These are phyloP conservation scores for Colletotrichum magnum DNA, from an alignment of 2,329 filamentous ascomycete species.

Conservation along the genomic window DNA sequence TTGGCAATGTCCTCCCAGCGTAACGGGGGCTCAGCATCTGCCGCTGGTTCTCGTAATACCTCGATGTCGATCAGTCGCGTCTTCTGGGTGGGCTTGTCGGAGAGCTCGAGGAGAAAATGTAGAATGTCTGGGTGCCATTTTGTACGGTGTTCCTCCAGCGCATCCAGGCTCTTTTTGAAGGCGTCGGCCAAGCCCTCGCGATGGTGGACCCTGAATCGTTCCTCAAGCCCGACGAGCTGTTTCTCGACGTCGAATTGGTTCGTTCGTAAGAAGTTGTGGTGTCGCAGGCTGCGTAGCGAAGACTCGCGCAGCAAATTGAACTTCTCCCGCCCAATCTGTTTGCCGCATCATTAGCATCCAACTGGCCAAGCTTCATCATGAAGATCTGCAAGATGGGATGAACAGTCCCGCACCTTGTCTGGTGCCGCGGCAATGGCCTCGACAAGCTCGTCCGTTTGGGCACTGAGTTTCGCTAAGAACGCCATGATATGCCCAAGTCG, in stretches of 20 bases:
- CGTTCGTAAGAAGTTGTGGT: slow-evolving; percentile 73
- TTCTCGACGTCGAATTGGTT: slow-evolving; percentile 82
- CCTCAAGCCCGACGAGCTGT: slow-evolving; percentile 80
- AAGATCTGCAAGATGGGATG: slow-evolving; percentile 25
- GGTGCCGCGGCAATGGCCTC: slow-evolving; percentile 71
- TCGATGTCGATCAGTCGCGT: slow-evolving; percentile 76
- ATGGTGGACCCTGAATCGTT: slow-evolving; percentile 86
- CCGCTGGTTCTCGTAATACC: slow-evolving; percentile 60
- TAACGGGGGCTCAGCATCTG: slow-evolving; percentile 63
- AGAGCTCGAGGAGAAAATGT: slow-evolving; percentile 83
- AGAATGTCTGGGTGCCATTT: slow-evolving; percentile 86
- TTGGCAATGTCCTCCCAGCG: slow-evolving; percentile 85
- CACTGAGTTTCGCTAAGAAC: slow-evolving; percentile 74
- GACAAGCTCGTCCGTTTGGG: slow-evolving; percentile 80
- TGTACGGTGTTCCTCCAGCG: slow-evolving; percentile 66
- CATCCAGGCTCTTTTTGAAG: slow-evolving; percentile 70
- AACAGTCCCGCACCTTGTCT: slow-evolving; percentile 59
- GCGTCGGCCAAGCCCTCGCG: slow-evolving; percentile 85
- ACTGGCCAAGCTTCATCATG: slow-evolving; percentile 21
- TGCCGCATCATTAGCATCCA: slow-evolving; percentile 8
- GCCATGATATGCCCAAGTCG: slow-evolving; percentile 69
- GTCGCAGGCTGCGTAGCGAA: slow-evolving; percentile 65
- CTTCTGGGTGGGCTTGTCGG: slow-evolving; percentile 82
- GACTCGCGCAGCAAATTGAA: slow-evolving; percentile 64
- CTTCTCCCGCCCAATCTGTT: slow-evolving; percentile 48